Evolutionary conservation across 2,329 filamentous ascomycete genomes (phyloP).

Genomic region (Phialophora macrospora): DNA sequence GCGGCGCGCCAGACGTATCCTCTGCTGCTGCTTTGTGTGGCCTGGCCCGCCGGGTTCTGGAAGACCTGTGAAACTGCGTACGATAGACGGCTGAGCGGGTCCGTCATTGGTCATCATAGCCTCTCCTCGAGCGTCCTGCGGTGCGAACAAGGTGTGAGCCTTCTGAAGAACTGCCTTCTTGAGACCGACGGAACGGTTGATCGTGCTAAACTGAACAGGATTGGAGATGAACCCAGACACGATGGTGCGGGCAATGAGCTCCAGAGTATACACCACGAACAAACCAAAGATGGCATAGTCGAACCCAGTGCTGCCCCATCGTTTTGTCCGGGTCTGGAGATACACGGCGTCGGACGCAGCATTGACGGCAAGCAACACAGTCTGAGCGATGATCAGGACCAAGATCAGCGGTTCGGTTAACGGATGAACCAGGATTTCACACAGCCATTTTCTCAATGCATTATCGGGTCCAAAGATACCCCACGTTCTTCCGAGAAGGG

Average conservation of each 20-base stretch:
- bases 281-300: constrained; percentile 82
- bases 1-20: constrained; percentile 82
- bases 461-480: constrained; percentile 84
- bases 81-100: constrained; percentile 65
- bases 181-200: constrained; percentile 76
- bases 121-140: constrained; percentile 66
- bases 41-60: constrained; percentile 62
- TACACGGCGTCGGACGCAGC: constrained; percentile 71
- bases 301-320: constrained; percentile 69
- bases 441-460: constrained; percentile 72
- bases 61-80: constrained; percentile 75
- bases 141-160: constrained; percentile 78
- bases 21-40: constrained; percentile 76
- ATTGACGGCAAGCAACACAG: constrained; percentile 84
- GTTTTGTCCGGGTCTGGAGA: constrained; percentile 60
- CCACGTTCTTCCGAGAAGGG: constrained; percentile 81
- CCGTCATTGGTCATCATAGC: constrained; percentile 47
- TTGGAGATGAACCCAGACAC: constrained; percentile 95
- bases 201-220: constrained; percentile 86
- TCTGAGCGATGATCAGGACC: constrained; percentile 83
- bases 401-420: constrained; percentile 86
- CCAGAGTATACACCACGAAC: constrained; percentile 87
- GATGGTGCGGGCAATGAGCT: constrained; percentile 80
- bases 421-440: constrained; percentile 83
- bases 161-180: constrained; percentile 75